These are phyloP conservation scores for Austropuccinia psidii DNA, from an alignment of 1,284 basidiomycete genomes.

Conservation along the genomic window DNA sequence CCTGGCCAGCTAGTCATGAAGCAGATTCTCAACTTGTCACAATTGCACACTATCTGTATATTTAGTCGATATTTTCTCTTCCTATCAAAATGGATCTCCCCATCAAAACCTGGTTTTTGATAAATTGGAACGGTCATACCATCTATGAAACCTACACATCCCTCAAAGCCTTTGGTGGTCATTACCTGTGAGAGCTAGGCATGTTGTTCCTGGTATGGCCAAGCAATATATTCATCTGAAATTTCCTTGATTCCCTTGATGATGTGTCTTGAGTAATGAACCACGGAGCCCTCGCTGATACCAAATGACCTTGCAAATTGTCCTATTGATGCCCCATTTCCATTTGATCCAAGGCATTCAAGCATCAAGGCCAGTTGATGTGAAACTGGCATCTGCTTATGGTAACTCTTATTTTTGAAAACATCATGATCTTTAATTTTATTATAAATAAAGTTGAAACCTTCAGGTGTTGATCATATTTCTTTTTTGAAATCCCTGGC, in stretches of 20 bases:
- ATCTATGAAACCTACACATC: neutral
- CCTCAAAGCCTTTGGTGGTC: neutral
- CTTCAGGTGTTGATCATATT: too few species aligned
- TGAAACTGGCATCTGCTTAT: neutral
- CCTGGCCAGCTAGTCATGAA: neutral
- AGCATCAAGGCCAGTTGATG: conserved; percentile 1
- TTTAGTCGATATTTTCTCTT: neutral
- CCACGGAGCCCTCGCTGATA: neutral
- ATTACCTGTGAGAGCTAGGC: neutral
- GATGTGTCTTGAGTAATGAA: neutral
- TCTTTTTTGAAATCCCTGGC: too few species aligned
- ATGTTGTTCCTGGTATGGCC: neutral
- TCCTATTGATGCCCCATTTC: conserved; percentile 8
- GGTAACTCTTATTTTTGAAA: neutral
- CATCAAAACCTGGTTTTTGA: neutral
- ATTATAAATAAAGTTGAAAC: too few species aligned
- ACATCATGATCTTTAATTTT: too few species aligned
- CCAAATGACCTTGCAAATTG: neutral
- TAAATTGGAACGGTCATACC: neutral
- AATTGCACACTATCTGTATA: neutral
- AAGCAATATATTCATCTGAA: neutral
- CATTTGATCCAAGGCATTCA: neutral
- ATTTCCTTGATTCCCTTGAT: neutral
- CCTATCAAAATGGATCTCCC: neutral
- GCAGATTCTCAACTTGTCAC: neutral